Evolutionary conservation across 345 rosid species (phyloP), one percentile per base, ranked within the genome.

Genomic region (Heritiera littoralis): DNA sequence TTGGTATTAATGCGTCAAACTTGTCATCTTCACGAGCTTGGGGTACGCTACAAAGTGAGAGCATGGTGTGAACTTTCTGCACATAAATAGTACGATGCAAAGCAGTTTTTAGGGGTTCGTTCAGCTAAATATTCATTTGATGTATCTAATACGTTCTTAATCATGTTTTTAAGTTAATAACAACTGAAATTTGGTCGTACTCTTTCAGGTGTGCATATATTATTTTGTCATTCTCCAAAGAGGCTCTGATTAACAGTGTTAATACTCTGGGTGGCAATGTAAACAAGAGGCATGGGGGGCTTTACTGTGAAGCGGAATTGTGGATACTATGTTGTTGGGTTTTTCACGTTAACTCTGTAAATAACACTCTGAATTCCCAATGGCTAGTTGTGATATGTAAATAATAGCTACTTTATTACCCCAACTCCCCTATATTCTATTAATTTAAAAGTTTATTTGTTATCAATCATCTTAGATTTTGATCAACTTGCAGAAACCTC

Each of bases 181-280:
- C 23, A 77, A 59, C 67, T 72, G 7, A 65, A 72, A 65, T n/a
- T 45, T 8, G 15, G 10, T 8, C 0, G 9, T 6, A 49, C 63
- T 78, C 14, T 74, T 73, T 54, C 88, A 88, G 94, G 87, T 81
- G 80, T 83, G 89, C 81, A 66, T 80, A 59, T 60, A 88, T 88
- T 90, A 23, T 23, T 86, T 13, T 86, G 82, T 81, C 74, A 79
- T 85, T 76, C 77, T 78, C 79, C 77, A 61, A 51, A 82, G 77
- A 58, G 85, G 83, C 75, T 70, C 38, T 35, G 66, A 69, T 81
- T 77, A 74, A 77, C 86, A 74, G 72, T 83, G 86, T 83, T 80
- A 79, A 84, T 84, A 83, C 76, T 70, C 38, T 84, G 85, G 82
- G 61, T 83, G 81, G 75, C 56, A 76, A 65, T 77, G 85, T 79